Evolutionary conservation across 129 eudicot genomes (phyloP).

Genomic region (Logfia minima): DNA sequence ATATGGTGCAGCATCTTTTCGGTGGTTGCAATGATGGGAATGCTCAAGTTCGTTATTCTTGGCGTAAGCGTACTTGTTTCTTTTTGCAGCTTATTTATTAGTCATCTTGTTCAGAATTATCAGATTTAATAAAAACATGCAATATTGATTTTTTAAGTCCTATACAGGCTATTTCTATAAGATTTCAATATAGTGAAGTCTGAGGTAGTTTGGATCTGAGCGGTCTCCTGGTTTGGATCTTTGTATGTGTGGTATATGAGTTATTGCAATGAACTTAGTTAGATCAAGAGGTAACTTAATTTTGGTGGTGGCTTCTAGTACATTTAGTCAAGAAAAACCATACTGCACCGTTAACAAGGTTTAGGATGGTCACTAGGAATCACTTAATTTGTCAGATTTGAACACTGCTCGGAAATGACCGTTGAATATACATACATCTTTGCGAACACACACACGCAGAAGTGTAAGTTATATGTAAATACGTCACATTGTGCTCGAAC

Average conservation of each 20-base stretch:
- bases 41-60: slow-evolving; percentile 55
- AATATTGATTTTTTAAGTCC: not conserved
- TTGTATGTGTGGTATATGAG: not conserved
- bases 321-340: not conserved
- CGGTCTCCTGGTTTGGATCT: not conserved
- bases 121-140: not conserved
- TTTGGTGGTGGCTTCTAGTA: not conserved
- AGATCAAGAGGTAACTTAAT: not conserved
- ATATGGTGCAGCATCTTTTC: slow-evolving; percentile 83
- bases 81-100: slow-evolving; percentile 14
- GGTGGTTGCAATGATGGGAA: slow-evolving; percentile 71
- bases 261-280: not conserved
- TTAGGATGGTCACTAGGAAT: slow-evolving; percentile 13
- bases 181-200: not conserved
- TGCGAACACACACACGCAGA: not conserved
- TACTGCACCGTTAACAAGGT: not conserved
- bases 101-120: slow-evolving; percentile 6
- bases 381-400: not conserved
- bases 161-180: not conserved
- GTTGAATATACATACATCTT: slow-evolving; percentile 7
- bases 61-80: slow-evolving; percentile 55
- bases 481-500: not conserved
- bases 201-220: not conserved
- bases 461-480: slow-evolving; percentile 9
- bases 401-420: not conserved